phyloP scores from a whole-genome alignment of 495 filamentous ascomycete genomes.

The Aspergillus sclerotioniger region DNA sequence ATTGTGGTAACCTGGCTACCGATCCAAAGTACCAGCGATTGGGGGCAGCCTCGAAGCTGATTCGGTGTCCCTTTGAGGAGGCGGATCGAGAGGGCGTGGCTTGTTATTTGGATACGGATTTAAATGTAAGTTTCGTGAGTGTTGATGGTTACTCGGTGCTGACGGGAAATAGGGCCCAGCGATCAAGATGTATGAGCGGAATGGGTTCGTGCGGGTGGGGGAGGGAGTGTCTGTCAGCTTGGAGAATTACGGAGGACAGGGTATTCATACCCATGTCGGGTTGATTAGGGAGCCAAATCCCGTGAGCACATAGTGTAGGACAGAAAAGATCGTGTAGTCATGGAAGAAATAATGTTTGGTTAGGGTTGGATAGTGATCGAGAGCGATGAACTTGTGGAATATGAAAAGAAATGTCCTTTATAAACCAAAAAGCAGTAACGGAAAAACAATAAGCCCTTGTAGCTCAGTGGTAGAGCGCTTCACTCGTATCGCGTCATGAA shows the following conservation, averaged over 20 bases:
- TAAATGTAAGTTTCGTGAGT: neutral
- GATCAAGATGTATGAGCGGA: neutral
- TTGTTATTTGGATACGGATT: neutral
- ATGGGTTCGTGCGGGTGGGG: neutral
- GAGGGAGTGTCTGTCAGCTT: neutral
- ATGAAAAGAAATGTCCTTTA: too few relatives aligned
- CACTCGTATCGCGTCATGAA: neutral
- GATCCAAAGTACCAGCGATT: neutral
- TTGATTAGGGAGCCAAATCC: neutral
- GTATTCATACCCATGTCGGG: neutral
- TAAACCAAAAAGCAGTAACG: neutral
- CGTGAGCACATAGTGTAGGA: neutral
- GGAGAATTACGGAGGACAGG: neutral
- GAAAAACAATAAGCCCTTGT: neutral
- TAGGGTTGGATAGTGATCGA: neutral
- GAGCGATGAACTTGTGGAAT: neutral
- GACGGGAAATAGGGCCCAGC: neutral
- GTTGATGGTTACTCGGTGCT: neutral
- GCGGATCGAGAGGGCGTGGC: neutral
- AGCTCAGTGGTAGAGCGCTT: conserved; percentile 1
- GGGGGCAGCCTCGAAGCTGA: neutral
- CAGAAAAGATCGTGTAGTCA: neutral
- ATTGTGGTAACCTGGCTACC: neutral
- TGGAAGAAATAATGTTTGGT: neutral
- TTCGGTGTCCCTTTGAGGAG: neutral